Base-by-base conservation (phyloP, 2,329 filamentous ascomycete species). In the Cytospora mali region DNA sequence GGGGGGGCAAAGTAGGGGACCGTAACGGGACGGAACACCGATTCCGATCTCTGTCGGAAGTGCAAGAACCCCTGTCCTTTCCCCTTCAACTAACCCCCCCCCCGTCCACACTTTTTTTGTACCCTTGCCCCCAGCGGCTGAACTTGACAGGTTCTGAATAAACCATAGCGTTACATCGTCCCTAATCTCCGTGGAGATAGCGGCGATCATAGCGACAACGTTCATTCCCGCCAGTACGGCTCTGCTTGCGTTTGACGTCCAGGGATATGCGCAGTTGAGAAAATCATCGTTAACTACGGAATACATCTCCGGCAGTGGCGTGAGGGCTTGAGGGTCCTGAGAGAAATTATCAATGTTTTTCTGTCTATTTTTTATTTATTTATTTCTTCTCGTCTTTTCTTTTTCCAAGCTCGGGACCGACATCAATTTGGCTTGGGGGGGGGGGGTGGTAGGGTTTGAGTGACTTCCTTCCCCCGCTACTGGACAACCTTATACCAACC, bases 241-340 rank as follows among this genome's bases (percentile, higher is more conserved):
- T 60, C 58, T 54, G 58, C 58, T 60, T 54, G 58, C 58, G 50
- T 60, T 54, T 60, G 58, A 54, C 58, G 57, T 60, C 33, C 57
- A 60, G 53, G 57, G 50, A 48, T 59, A 49, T 5, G 48, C 10
- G 10, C 33, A 16, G 4, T 4, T 35, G 4, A 4, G 33, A 7
- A 35, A 35, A 35, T n/a, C 14, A 35, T 16, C 10, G 2, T 31
- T 31, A 31, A 39, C 16, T 39, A 39, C 16, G n/a, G n/a, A n/a
- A 39, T 39, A 39, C 33, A 39, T 39, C 33, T 39, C 33, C 18
- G 33, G 33, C 33, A 16, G n/a, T 39, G 35, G 35, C 33, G 33
- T 35, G 13, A 16, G 14, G 16, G 16, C 35, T n/a, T 18, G 35
- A 39, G 35, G 35, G 35, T 39, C 35, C n/a, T n/a, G 16, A 39